These are phyloP conservation scores for Cercospora berteroae DNA, from an alignment of 2,329 filamentous ascomycete species.

Conservation along the genomic window DNA sequence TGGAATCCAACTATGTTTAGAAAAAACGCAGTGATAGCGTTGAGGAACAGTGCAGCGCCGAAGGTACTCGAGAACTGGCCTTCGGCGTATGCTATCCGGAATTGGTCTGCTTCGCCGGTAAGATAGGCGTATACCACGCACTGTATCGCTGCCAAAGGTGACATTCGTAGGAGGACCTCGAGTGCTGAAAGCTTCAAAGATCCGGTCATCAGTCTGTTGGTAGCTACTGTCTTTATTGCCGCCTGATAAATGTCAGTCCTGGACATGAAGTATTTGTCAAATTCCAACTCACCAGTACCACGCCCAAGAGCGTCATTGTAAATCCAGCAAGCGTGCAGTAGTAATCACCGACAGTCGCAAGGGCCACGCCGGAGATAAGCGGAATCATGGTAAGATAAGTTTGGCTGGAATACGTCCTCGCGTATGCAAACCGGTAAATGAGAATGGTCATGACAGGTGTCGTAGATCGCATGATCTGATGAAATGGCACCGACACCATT, in stretches of 20 bases:
- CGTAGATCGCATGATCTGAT: slow-evolving; percentile 63
- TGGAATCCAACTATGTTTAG: slow-evolving; percentile 41
- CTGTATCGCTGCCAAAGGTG: slow-evolving; percentile 26
- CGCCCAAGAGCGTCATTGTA: slow-evolving; percentile 40
- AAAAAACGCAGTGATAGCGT: slow-evolving; percentile 37
- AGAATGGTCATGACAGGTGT: slow-evolving; percentile 62
- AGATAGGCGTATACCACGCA: slow-evolving; percentile 26
- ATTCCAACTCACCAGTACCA: slow-evolving; percentile 25
- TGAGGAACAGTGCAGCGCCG: slow-evolving; percentile 51
- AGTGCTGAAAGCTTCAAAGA: slow-evolving; percentile 57
- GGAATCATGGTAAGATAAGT: slow-evolving; percentile 62
- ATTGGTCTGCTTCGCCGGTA: slow-evolving; percentile 22
- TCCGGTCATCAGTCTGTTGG: slow-evolving; percentile 64
- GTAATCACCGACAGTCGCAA: slow-evolving; percentile 63
- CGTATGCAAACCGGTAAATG: slow-evolving; percentile 59
- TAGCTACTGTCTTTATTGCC: slow-evolving; percentile 59
- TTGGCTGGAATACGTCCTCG: slow-evolving; percentile 54
- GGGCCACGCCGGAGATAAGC: slow-evolving; percentile 58
- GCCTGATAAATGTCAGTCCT: slow-evolving; percentile 19
- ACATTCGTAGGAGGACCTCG: slow-evolving; percentile 53
- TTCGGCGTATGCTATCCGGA: slow-evolving; percentile 14
- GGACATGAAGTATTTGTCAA: background rate
- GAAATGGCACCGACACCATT: slow-evolving; percentile 65
- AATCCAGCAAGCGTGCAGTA: slow-evolving; percentile 57
- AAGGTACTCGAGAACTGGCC: slow-evolving; percentile 52